A percentile compares a stretch with the other conserved stretches of the same genome.
Evolutionary conservation across 2,329 filamentous ascomycete genomes (phyloP).

Genomic region (Paradendryphiella salina): DNA sequence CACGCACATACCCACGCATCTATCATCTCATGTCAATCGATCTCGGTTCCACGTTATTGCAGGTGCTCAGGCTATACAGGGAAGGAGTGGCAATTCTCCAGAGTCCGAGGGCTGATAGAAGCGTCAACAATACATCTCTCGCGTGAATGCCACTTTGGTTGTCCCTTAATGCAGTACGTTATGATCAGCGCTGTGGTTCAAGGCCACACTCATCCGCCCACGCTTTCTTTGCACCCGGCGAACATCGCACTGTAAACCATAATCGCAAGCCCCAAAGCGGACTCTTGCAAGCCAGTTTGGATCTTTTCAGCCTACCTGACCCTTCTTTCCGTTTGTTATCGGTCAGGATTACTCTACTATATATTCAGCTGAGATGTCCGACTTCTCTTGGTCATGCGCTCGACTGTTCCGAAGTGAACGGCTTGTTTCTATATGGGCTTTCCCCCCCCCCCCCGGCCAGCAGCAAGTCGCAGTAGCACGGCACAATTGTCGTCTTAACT

Average conservation of each 20-base stretch:
- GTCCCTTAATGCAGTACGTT: constrained; percentile 3
- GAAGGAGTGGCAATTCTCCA: neutral
- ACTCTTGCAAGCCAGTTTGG: no score
- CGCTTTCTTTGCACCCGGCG: neutral
- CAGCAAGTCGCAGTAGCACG: no score
- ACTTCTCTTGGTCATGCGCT: no score
- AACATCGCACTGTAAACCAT: neutral
- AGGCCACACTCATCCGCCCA: neutral
- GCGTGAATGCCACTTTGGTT: neutral
- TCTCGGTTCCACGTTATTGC: constrained; percentile 1
- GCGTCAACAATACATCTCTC: constrained; percentile 7
- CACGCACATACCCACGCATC: constrained; percentile 11
- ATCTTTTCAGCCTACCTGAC: no score
- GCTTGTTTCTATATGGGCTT: no score
- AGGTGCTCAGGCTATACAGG: constrained; percentile 5
- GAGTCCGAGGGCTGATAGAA: neutral
- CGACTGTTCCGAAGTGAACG: no score
- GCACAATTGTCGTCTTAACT: no score
- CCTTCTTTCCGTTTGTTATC: no score
- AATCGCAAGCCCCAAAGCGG: neutral
- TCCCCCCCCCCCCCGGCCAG: no score
- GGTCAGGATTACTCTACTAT: no score
- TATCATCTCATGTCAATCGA: constrained; percentile 3
- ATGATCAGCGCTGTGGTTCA: constrained; percentile 9
- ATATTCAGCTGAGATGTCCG: no score